Base-by-base conservation (phyloP, 371 early-diverging fungal genomes). In the Amoeboaphelidium occidentale region DNA sequence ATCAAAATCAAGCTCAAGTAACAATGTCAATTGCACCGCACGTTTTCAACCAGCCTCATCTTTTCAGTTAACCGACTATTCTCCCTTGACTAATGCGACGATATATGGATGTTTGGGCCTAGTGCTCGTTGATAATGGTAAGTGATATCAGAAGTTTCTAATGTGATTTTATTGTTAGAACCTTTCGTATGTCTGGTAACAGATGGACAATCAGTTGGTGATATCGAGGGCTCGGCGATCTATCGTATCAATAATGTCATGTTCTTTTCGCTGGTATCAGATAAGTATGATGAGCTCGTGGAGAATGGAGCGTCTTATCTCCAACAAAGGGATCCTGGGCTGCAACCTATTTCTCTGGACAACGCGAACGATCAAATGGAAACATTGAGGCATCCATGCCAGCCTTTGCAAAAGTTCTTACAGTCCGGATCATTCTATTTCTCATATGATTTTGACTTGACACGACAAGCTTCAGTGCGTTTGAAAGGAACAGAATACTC, bases 371-470 rank as follows among this genome's bases (percentile, higher is more conserved):
- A 41, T 3, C 32, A 28, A 13, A 48, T 42, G 21, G 43, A 46
- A 21, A 43, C 28, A 6, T 24, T 52, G 3, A 23, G 26, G 23
- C 69, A 66, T 53, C 66, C 65, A 2, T 66, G 65, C 54, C 47
- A 43, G 22, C 14, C 55, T n/a, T 47, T 69, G 21, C 50, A 58
- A 24, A 67, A 67, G 45, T 56, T 66, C 20, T 56, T 70, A 24
- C 55, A 55, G 10, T 43, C 55, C 27, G 71, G 71, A 42, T 55
- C 63, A 1, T 70, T 70, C 53, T 70, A 63, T 54, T 70, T 58
- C 51, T 55, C 58, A 32, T 55, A 57, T 1, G 55, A 57, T 0
- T 51, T 56, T 21, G 71, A 70, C 46, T 55, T 70, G 32, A 63
- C 68, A 12, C 58, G 61, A 3, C 41, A 23, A 47, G 58, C 14